Evolutionary conservation across 306 rosid genomes (phyloP), one percentile per base, ranked within the genome.

Genomic region (Lathyrus sativus): DNA sequence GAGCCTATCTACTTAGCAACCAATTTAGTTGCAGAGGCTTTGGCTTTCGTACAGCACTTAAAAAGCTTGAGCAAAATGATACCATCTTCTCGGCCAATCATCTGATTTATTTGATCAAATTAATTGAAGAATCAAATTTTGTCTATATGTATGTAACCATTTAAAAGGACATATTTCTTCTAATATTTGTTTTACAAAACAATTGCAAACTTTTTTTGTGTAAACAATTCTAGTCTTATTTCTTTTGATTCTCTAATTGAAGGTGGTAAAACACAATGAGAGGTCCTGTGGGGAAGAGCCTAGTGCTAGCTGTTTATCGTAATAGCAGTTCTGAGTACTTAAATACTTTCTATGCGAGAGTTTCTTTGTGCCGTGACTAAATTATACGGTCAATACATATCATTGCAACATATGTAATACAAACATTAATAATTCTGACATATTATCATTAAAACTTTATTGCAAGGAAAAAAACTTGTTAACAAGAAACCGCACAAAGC

Each of bases 1-100:
- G 50, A 83, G 26, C 66, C 61, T 64, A 9, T 76, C 39, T 46
- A 68, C 29, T 53, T 46, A 35, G 79, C 79, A 80, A 76, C 85
- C 68, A 63, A 68, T 80, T 14, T 72, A 55, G 81, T 76, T 80
- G 85, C 76, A 45, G 31, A 64, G 17, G 65, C 63, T 48, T 74
- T 54, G 50, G 42, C 38, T n/a, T 50, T 17, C 59, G 79, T 70
- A 68, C 76, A 68, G 75, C 73, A 64, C 69, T 49, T 49, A 50
- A 59, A 48, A 46, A 18, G 41, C 31, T 18, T 28, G 43, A 68
- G 64, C 73, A 67, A 67, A 67, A 17, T 44, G n/a, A n/a, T 45
- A 13, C 31, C 19, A 58, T 33, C 24, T 58, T 19, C 37, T 9
- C 38, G 2, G 22, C n/a, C 42, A 29, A 29, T 31, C 11, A 15